A percentile compares a stretch with the other conserved stretches of the same genome.
phyloP scores from a whole-genome alignment of 2,329 filamentous ascomycete species.

The Ascomycota sp. region DNA sequence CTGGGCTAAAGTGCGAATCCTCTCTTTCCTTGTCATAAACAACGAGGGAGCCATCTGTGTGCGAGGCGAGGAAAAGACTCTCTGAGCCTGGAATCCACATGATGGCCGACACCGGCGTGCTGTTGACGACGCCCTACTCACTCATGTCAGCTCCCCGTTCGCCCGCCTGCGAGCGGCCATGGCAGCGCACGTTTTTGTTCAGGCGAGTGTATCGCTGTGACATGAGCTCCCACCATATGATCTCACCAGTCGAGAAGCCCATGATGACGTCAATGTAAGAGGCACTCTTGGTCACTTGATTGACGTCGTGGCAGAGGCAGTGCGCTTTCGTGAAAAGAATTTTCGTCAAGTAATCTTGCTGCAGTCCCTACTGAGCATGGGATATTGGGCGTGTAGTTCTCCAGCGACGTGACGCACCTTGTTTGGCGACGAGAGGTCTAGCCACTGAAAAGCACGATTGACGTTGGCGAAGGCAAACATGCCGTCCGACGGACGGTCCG shows the following conservation, averaged over 20 bases:
- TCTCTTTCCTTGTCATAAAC: conserved; percentile 98
- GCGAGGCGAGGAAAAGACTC: conserved; percentile 75
- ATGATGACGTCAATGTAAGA: conserved; percentile 80
- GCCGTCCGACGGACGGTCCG: conserved; percentile 59
- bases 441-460: conserved; percentile 88
- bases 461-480: conserved; percentile 88
- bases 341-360: conserved; percentile 84
- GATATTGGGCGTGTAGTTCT: neutral
- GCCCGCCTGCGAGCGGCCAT: neutral
- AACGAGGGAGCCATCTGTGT: conserved; percentile 76
- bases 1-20: conserved; percentile 55
- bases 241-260: conserved; percentile 90
- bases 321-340: conserved; percentile 94
- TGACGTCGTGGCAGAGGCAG: conserved; percentile 85
- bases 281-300: conserved; percentile 56
- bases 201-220: conserved; percentile 87
- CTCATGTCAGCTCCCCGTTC: conserved; percentile 2
- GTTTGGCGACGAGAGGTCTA: conserved; percentile 59
- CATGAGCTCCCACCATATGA: conserved; percentile 97
- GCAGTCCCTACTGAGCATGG: conserved; percentile 8
- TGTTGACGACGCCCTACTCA: conserved; percentile 63
- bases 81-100: conserved; percentile 90
- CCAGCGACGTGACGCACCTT: conserved; percentile 28
- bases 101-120: conserved; percentile 68
- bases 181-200: conserved; percentile 71